Evolutionary conservation across 2,329 filamentous ascomycete species (phyloP).

Genomic region (Curvularia eragrostidis): DNA sequence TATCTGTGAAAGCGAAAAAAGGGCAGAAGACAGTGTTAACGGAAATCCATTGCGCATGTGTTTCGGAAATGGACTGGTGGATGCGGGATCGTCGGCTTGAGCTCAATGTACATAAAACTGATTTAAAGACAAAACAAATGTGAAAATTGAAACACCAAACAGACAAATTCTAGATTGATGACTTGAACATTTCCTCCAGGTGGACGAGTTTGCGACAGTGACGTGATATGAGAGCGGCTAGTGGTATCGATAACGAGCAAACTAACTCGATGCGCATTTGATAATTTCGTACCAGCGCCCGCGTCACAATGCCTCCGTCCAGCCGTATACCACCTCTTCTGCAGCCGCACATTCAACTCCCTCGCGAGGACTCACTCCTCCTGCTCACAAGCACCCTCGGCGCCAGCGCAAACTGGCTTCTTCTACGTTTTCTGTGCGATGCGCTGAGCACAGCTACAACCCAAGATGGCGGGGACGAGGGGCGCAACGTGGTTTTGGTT

Average conservation of each 20-base stretch:
- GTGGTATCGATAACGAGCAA: constrained; percentile 19
- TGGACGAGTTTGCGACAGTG: neutral
- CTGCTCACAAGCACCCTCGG: constrained; percentile 71
- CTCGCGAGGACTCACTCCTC: constrained; percentile 65
- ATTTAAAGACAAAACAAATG: constrained; percentile 17
- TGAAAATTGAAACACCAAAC: neutral
- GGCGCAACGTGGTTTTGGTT: constrained; percentile 68
- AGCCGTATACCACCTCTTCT: constrained; percentile 68
- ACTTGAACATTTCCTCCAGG: neutral
- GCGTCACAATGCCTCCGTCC: constrained; percentile 46
- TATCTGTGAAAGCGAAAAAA: neutral
- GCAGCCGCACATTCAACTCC: constrained; percentile 67
- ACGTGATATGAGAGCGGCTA: neutral
- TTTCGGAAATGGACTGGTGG: neutral
- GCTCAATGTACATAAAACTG: constrained; percentile 9
- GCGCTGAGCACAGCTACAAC: constrained; percentile 45
- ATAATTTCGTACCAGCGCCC: constrained; percentile 8
- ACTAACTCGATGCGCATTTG: constrained; percentile 6
- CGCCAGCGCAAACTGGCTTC: constrained; percentile 62
- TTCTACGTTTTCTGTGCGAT: constrained; percentile 59
- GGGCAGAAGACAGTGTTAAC: neutral
- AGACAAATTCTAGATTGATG: neutral
- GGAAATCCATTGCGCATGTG: neutral
- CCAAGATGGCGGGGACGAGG: constrained; percentile 39
- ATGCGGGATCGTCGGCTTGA: neutral